phyloP scores from a whole-genome alignment of 345 rosid species.

The Camelina hispida region DNA sequence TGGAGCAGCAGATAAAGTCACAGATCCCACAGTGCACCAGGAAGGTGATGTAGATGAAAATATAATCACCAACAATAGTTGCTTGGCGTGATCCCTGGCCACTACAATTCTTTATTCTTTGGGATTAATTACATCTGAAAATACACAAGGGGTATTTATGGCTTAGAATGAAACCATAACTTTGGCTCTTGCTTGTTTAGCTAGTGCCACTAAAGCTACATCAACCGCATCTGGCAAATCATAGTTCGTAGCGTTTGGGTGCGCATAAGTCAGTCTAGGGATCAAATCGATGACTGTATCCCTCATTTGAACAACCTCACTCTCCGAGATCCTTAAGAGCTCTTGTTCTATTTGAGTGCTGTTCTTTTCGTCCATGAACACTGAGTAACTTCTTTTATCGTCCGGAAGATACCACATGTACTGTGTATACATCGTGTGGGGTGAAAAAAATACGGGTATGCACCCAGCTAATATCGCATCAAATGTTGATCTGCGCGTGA shows the following conservation, averaged over 20 bases:
- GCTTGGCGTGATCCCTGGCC: slow-evolving; percentile 66
- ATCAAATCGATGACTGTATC: slow-evolving; percentile 30
- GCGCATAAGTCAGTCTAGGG: slow-evolving; percentile 31
- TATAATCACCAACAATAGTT: slow-evolving; percentile 24
- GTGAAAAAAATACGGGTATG: slow-evolving; percentile 17
- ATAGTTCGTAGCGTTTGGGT: slow-evolving; percentile 15
- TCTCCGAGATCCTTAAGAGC: not conserved
- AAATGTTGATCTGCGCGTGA: slow-evolving; percentile 1
- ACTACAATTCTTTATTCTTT: not conserved
- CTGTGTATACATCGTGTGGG: slow-evolving; percentile 13
- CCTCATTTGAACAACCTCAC: slow-evolving; percentile 10
- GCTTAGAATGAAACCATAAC: slow-evolving; percentile 11
- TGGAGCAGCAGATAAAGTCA: slow-evolving; percentile 56
- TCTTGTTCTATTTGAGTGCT: not conserved
- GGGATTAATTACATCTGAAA: not conserved
- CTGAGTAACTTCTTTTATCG: slow-evolving; percentile 7
- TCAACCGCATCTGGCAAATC: slow-evolving; percentile 38
- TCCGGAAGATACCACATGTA: slow-evolving; percentile 25
- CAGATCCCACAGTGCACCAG: slow-evolving; percentile 72
- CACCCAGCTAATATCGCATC: slow-evolving; percentile 18
- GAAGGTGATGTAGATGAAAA: too few relatives aligned
- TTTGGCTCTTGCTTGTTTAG: not conserved
- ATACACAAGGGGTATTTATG: not conserved
- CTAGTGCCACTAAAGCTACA: slow-evolving; percentile 28
- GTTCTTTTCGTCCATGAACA: slow-evolving; percentile 3